Percentiles rank a stretch among this genome's conserved stretches.
These are phyloP conservation scores for Kazachstania sp. DNA, from an alignment of 1,139 yeast genomes.

Conservation along the genomic window DNA sequence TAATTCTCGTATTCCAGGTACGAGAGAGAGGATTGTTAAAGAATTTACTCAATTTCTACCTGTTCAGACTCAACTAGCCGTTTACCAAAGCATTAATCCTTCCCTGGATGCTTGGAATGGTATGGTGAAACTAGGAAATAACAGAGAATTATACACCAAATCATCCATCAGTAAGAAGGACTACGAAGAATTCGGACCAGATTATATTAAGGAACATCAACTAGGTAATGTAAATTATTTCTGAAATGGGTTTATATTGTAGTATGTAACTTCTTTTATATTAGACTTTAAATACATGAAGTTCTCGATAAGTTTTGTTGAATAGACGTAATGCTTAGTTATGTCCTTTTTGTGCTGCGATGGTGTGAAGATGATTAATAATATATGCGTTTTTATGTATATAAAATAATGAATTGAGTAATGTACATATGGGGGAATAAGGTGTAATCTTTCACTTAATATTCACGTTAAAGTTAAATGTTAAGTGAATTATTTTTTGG, in stretches of 20 bases:
- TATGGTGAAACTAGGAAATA: conserved; percentile 70
- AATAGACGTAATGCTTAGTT: no score
- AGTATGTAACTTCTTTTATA: not conserved
- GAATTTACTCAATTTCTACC: conserved; percentile 74
- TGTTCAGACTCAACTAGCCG: conserved; percentile 50
- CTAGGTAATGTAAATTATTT: conserved; percentile 48
- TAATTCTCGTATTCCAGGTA: conserved; percentile 54
- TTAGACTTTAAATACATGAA: not conserved
- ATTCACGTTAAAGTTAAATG: no score
- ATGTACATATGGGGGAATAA: not conserved
- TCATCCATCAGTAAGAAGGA: conserved; percentile 58
- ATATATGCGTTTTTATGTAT: conserved; percentile 3
- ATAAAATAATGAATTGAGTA: not conserved
- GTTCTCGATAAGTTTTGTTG: not conserved
- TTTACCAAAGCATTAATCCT: conserved; percentile 61
- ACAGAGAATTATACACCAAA: conserved; percentile 37
- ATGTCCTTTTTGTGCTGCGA: no score
- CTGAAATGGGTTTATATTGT: conserved; percentile 8
- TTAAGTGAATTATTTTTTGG: not conserved
- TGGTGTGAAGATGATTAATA: not conserved
- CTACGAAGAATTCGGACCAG: conserved; percentile 83
- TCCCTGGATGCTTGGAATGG: conserved; percentile 86
- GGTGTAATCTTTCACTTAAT: no score
- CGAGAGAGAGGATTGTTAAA: conserved; percentile 51
- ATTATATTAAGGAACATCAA: conserved; percentile 80